phyloP scores from a whole-genome alignment of 192 early-diverging fungal species.

The Coemansia sp. region DNA sequence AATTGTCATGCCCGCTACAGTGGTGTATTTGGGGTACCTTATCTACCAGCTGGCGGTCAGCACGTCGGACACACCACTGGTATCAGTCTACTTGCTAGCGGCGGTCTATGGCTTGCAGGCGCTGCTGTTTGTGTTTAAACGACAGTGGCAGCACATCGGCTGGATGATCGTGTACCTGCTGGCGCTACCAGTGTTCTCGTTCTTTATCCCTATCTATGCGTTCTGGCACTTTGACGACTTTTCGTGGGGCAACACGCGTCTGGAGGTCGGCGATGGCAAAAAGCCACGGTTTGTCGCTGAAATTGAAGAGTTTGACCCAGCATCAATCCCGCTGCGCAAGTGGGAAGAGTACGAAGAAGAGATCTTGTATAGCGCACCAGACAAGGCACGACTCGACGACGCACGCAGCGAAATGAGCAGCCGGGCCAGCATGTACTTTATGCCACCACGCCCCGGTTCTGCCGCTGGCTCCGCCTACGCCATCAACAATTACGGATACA shows the following conservation, averaged over 20 bases:
- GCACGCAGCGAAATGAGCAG: constrained; percentile 59
- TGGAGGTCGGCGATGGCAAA: constrained; percentile 86
- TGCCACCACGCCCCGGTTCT: constrained; percentile 47
- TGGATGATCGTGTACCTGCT: constrained; percentile 99
- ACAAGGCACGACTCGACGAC: constrained; percentile 46
- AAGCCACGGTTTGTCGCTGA: constrained; percentile 64
- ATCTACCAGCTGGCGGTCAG: constrained; percentile 69
- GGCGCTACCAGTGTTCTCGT: constrained; percentile 91
- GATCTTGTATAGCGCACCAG: constrained; percentile 35
- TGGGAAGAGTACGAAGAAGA: constrained; percentile 86
- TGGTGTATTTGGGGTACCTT: constrained; percentile 89
- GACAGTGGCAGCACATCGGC: constrained; percentile 92
- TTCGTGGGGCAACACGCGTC: constrained; percentile 98
- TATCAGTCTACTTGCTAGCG: constrained; percentile 85
- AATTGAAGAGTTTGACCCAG: constrained; percentile 77
- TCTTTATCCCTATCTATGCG: constrained; percentile 87
- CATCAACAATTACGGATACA: constrained; percentile 52
- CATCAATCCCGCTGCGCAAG: constrained; percentile 76
- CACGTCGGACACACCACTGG: constrained; percentile 69
- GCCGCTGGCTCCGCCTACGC: constrained; percentile 50
- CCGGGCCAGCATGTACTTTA: constrained; percentile 59
- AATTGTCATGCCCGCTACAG: constrained; percentile 90
- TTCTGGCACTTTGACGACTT: constrained; percentile 99
- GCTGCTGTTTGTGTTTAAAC: constrained; percentile 86
- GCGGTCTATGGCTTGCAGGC: constrained; percentile 92